Evolutionary conservation across 2,329 filamentous ascomycete species (phyloP).

Genomic region (Clarireedia paspali): DNA sequence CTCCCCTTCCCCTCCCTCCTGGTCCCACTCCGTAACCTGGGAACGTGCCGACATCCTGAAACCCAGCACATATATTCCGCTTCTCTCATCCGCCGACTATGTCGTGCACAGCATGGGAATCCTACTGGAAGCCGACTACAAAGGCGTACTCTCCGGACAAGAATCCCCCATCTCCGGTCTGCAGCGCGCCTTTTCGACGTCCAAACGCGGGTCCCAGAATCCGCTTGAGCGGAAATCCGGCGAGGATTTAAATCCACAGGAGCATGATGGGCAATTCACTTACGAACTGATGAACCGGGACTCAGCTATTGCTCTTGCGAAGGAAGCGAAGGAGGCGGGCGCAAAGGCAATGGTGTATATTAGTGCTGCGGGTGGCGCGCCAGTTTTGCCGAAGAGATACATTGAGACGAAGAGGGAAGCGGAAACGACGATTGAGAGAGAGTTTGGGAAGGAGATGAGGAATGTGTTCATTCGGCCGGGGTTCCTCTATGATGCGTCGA

Average conservation of each 20-base stretch:
- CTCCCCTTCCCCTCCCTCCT: slow-evolving; percentile 58
- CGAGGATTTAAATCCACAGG: slow-evolving; percentile 55
- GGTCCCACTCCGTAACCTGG: slow-evolving; percentile 82
- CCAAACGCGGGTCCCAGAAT: slow-evolving; percentile 57
- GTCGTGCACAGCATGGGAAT: slow-evolving; percentile 97
- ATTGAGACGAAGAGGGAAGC: slow-evolving; percentile 89
- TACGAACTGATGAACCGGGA: slow-evolving; percentile 98
- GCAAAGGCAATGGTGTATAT: slow-evolving; percentile 76
- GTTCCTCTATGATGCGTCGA: slow-evolving; percentile 81
- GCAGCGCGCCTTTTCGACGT: slow-evolving; percentile 65
- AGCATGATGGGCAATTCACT: slow-evolving; percentile 70
- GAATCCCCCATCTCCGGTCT: slow-evolving; percentile 77
- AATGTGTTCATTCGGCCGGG: slow-evolving; percentile 76
- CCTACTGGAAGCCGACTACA: slow-evolving; percentile 95
- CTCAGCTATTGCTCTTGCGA: slow-evolving; percentile 73
- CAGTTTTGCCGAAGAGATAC: slow-evolving; percentile 77
- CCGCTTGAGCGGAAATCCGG: slow-evolving; percentile 56
- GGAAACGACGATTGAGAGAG: slow-evolving; percentile 64
- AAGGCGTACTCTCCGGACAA: slow-evolving; percentile 75
- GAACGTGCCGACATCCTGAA: slow-evolving; percentile 64
- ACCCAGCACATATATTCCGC: slow-evolving; percentile 71
- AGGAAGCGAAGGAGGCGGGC: slow-evolving; percentile 59
- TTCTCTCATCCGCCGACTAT: slow-evolving; percentile 70
- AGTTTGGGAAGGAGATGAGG: slow-evolving; percentile 69
- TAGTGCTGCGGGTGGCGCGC: slow-evolving; percentile 79